Conservation (phyloP, 352 stramenopile genomes). For the Elongisporangium undulatum region DNA sequence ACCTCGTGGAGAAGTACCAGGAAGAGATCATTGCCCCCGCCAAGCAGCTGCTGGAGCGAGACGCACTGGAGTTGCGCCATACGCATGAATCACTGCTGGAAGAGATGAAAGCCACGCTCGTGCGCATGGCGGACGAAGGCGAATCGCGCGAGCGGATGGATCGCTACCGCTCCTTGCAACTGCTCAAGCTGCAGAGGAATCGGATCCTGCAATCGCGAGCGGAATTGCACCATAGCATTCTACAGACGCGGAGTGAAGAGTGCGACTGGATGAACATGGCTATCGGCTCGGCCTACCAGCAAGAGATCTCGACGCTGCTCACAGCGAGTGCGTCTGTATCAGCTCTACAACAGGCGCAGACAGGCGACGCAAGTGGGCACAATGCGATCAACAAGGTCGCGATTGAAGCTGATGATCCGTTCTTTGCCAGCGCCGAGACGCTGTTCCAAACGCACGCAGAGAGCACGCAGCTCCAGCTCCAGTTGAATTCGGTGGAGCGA, state of each 20-base stretch:
- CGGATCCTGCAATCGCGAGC: constrained; percentile 3
- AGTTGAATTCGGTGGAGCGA: constrained; percentile 3
- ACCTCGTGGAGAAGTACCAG: constrained; percentile 17
- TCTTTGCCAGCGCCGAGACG: constrained; percentile 5
- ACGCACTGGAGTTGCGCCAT: constrained; percentile 4
- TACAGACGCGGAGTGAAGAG: constrained; percentile 8
- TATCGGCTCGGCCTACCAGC: constrained; percentile 9
- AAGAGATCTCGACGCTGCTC: constrained; percentile 6
- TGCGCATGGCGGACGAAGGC: not conserved
- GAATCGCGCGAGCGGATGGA: not conserved
- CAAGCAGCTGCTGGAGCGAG: constrained; percentile 1
- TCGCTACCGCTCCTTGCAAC: constrained; percentile 1
- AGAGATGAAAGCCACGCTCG: not conserved
- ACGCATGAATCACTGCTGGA: not conserved
- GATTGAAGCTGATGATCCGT: constrained; percentile 6
- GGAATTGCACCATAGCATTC: constrained; percentile 1
- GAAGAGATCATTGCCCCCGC: constrained; percentile 1
- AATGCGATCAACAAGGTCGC: not conserved
- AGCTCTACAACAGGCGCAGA: not conserved
- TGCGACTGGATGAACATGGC: constrained; percentile 15
- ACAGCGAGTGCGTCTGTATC: constrained; percentile 2
- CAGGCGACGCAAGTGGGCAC: not conserved
- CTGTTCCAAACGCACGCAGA: constrained; percentile 3
- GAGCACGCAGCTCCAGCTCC: constrained; percentile 5
- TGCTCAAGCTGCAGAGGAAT: constrained; percentile 5